phyloP scores from a whole-genome alignment of 768 basidiomycete genomes.

The Mycena pura region DNA sequence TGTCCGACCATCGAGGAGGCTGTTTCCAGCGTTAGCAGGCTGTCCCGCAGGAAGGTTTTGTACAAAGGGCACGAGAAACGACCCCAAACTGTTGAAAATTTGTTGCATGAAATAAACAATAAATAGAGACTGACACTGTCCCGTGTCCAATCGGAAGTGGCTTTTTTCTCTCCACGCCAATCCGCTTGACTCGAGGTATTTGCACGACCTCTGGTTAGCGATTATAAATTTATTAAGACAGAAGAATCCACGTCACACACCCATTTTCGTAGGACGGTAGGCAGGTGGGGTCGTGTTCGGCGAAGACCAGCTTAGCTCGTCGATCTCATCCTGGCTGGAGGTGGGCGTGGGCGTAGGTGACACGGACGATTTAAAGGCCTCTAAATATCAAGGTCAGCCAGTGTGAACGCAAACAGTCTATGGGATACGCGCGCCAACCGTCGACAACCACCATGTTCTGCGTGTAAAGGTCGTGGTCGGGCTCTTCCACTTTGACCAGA shows the following conservation, averaged over 20 bases:
- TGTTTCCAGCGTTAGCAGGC: conserved; percentile 31
- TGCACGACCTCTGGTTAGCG: conserved; percentile 52
- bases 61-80: conserved; percentile 46
- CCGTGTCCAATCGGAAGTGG: conserved; percentile 35
- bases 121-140: conserved; percentile 11
- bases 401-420: neutral
- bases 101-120: neutral
- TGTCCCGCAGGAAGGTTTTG: neutral
- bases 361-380: conserved; percentile 49
- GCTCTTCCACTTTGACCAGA: conserved; percentile 39
- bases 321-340: conserved; percentile 54
- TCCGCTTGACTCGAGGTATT: conserved; percentile 58
- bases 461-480: conserved; percentile 50
- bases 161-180: conserved; percentile 45
- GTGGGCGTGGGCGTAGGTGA: conserved; percentile 49
- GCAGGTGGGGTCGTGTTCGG: conserved; percentile 52
- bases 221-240: neutral
- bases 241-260: conserved; percentile 38
- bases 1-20: conserved; percentile 43
- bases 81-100: conserved; percentile 37
- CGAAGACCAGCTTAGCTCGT: conserved; percentile 60
- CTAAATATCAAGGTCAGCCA: conserved; percentile 28
- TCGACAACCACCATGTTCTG: conserved; percentile 64
- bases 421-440: conserved; percentile 62
- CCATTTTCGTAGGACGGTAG: conserved; percentile 52